phyloP scores from a whole-genome alignment of 2,329 filamentous ascomycete genomes.

The Alternaria dauci region DNA sequence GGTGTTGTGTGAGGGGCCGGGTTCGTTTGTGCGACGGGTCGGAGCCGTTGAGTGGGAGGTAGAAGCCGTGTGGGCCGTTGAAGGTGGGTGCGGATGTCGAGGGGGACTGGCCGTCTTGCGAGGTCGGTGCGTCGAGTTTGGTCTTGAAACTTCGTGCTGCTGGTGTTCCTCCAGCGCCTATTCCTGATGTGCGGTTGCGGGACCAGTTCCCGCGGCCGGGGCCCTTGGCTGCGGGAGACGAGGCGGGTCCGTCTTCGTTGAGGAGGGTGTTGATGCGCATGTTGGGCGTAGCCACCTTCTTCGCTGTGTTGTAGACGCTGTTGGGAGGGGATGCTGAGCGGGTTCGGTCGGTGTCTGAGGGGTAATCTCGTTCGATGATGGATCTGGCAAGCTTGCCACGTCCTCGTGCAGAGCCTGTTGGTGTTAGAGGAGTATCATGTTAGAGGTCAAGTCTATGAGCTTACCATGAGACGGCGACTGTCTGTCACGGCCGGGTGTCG shows the following conservation, averaged over 20 bases:
- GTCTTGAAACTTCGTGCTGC: slow-evolving; percentile 46
- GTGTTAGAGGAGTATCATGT: not conserved
- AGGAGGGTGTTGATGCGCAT: slow-evolving; percentile 60
- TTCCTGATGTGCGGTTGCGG: slow-evolving; percentile 42
- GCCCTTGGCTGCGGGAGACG: slow-evolving; percentile 52
- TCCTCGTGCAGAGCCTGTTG: slow-evolving; percentile 47
- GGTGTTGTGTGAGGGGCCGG: slow-evolving; percentile 80
- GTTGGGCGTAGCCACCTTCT: slow-evolving; percentile 50
- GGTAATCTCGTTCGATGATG: slow-evolving; percentile 48
- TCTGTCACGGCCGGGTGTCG: slow-evolving; percentile 51
- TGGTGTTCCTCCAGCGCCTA: slow-evolving; percentile 18
- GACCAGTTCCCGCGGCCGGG: slow-evolving; percentile 61
- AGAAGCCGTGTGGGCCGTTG: slow-evolving; percentile 62
- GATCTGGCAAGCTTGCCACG: slow-evolving; percentile 48
- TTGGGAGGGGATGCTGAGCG: slow-evolving; percentile 55
- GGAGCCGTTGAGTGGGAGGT: slow-evolving; percentile 61
- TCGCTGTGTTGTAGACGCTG: slow-evolving; percentile 50
- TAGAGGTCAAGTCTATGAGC: not conserved
- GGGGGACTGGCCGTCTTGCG: slow-evolving; percentile 46
- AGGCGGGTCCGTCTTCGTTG: slow-evolving; percentile 53
- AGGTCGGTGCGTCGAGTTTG: slow-evolving; percentile 42
- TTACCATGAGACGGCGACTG: slow-evolving; percentile 52
- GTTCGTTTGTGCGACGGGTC: slow-evolving; percentile 62
- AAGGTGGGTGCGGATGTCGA: slow-evolving; percentile 46
- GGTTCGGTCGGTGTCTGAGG: slow-evolving; percentile 58